Conservation (phyloP, 768 basidiomycete genomes). For the Suillus sp. region DNA sequence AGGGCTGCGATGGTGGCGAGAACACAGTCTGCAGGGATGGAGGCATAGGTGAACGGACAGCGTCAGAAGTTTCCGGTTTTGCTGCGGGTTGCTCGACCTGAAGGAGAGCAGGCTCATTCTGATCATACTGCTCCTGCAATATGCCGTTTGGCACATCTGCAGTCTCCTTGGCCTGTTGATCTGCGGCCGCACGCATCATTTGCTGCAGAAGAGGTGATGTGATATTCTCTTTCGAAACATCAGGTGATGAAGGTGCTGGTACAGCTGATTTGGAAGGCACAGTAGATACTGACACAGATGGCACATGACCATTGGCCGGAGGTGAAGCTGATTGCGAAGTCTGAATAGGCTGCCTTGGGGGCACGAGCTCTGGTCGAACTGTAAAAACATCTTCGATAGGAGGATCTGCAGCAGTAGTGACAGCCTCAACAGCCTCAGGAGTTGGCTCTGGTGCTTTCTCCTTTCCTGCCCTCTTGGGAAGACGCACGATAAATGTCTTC, state of each 20-base stretch:
- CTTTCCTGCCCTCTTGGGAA: slow-evolving; percentile 48
- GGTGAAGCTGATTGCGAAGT: slow-evolving; percentile 28
- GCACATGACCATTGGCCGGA: slow-evolving; percentile 17
- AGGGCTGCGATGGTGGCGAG: slow-evolving; percentile 40
- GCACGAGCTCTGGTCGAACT: slow-evolving; percentile 52
- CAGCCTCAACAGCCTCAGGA: slow-evolving; percentile 22
- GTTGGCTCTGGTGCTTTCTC: slow-evolving; percentile 33
- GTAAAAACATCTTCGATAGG: slow-evolving; percentile 59
- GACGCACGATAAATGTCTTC: slow-evolving; percentile 52
- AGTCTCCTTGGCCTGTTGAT: slow-evolving; percentile 18
- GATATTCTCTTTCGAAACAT: slow-evolving; percentile 12
- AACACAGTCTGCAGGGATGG: slow-evolving; percentile 49
- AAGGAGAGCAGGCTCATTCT: slow-evolving; percentile 26
- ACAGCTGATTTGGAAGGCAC: slow-evolving; percentile 11
- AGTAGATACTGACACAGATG: neutral
- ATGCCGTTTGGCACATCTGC: slow-evolving; percentile 19
- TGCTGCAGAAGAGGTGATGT: slow-evolving; percentile 15
- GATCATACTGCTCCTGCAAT: slow-evolving; percentile 33
- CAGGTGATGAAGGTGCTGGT: slow-evolving; percentile 18
- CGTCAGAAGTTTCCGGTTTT: slow-evolving; percentile 28
- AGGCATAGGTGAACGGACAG: slow-evolving; percentile 38
- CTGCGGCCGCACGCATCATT: slow-evolving; percentile 10
- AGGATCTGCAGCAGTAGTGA: slow-evolving; percentile 37
- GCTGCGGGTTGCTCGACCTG: slow-evolving; percentile 29
- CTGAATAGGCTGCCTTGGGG: slow-evolving; percentile 27